Evolutionary conservation across 163 green algal species (phyloP), one percentile per base, ranked within the genome.

Genomic region (Scenedesmus sp.): DNA sequence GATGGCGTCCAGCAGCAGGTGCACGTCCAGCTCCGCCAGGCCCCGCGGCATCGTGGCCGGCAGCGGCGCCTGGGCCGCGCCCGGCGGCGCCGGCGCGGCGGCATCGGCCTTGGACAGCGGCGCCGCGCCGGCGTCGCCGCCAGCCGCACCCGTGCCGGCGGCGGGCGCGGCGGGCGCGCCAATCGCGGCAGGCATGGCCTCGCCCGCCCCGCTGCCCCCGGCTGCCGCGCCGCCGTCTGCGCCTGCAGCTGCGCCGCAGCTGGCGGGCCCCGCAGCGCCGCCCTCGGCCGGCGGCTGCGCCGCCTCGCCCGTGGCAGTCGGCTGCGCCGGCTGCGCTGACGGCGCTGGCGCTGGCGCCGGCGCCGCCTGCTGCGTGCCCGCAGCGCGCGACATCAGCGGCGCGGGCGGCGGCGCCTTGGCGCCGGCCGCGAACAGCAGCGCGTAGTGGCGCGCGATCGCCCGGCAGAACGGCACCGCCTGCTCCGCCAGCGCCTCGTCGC

Each of bases 1-100:
- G 22, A 99, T 78, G 2, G 94, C 95, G 69, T 99, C 95, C 47
- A 99, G 81, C 67, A 97, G 95, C 34, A 98, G 78, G 34, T 90
- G 74, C n/a, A 91, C 86, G 70, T 98, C 91, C n/a, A 99, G 86
- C 85, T 98, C 90, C 50, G 90, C 88, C 9, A 98, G 75, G 0
- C 84, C 84, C n/a, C 78, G 83, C 0, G 78, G 76, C 56, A 70
- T 75, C 11, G 60, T 56, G n/a, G 63, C 22, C 39, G 39, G 39
- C 39, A 47, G 39, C 39, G 39, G 39, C 39, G 10, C 39, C 6
- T 11, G 5, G 53, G 9, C 53, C 9, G 6, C 53, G 5, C 9
- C 53, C 53, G n/a, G 24, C 6, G 24, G 53, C 53, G 24, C 53
- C 10, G 24, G 53, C 53, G 53, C 53, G 10, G 22, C n/a, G 10